Base-by-base conservation (phyloP, 257 asterid genomes). In the Ajuga chamaepitys region DNA sequence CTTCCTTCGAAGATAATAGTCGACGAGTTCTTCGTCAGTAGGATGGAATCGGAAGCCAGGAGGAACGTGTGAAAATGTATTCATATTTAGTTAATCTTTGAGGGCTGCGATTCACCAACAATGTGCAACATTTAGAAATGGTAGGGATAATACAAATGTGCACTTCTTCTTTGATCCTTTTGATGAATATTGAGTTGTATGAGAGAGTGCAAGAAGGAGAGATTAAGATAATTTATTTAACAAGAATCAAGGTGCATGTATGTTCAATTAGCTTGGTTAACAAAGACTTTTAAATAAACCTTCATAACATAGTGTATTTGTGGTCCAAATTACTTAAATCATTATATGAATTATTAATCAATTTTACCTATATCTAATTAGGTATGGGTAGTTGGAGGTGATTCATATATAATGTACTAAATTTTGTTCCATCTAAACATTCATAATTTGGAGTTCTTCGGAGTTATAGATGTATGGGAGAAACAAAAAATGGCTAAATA, bases 21-120 rank as follows among this genome's bases (percentile, higher is more conserved):
- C 98, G 13, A 91, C 98, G 1, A 91, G 86, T 75, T 91, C 98
- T 83, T 91, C 96, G 12, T 90, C 97, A 0, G 97, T 88, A 1
- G 97, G 97, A 62, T 90, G 97, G 77, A 90, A 90, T 0, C 97
- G 89, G 66, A 91, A 88, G 24, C 98, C 98, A 4, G 98, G 98
- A 44, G 96, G 98, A 70, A 88, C 96, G 14, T 82, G 98, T 28
- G 95, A 62, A 70, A 91, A 85, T 0, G 88, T 70, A 62, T 88
- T 72, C 98, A 91, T 91, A 24, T 12, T 28, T n/a, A 16, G n/a
- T 35, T 16, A 32, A 68, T 25, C 48, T 25, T 44, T 40, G 8
- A 46, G 22, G 69, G 81, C 84, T 79, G 82, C 44, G 67, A 58
- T 66, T 22, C 52, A 73, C 58, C 72, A 53, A 58, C 16, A 47